Percentiles rank a stretch among this genome's conserved stretches.
phyloP scores from a whole-genome alignment of 495 filamentous ascomycete species.

The Amniculicola lignicola region DNA sequence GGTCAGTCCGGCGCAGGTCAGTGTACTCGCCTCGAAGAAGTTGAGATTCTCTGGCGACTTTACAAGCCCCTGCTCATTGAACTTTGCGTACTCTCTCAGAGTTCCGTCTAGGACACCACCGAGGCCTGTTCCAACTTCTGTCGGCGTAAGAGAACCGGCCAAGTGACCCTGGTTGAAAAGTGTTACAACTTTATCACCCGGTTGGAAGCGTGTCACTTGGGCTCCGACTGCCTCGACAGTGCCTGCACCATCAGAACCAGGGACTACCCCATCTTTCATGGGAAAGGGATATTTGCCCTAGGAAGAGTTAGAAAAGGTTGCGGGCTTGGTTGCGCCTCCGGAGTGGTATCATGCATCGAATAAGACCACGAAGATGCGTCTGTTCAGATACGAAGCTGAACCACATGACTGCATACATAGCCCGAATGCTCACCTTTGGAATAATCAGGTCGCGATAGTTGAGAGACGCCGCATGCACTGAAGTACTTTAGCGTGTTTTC shows the following conservation, averaged over 20 bases:
- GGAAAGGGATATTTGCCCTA: slow-evolving; percentile 67
- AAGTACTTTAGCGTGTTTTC: slow-evolving; percentile 3
- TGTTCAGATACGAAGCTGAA: too few species aligned
- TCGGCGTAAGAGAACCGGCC: slow-evolving; percentile 52
- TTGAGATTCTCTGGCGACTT: slow-evolving; percentile 60
- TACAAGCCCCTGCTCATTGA: slow-evolving; percentile 68
- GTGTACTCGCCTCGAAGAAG: slow-evolving; percentile 61
- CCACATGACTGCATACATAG: too few species aligned
- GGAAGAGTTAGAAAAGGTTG: too few species aligned
- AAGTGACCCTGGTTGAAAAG: slow-evolving; percentile 79
- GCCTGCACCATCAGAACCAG: slow-evolving; percentile 76
- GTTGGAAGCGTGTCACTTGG: slow-evolving; percentile 63
- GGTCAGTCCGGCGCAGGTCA: slow-evolving; percentile 72
- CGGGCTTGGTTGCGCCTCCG: too few species aligned
- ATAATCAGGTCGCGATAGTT: slow-evolving; percentile 85
- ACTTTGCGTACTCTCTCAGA: slow-evolving; percentile 67
- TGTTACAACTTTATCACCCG: slow-evolving; percentile 63
- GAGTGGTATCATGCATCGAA: too few species aligned
- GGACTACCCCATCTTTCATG: slow-evolving; percentile 55
- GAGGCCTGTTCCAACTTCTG: slow-evolving; percentile 53
- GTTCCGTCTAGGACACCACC: slow-evolving; percentile 71
- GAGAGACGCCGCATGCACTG: slow-evolving; percentile 66
- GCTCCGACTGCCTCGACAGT: slow-evolving; percentile 66
- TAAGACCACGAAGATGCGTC: too few species aligned
- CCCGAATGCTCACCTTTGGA: slow-evolving; percentile 54